Conservation (phyloP, 2,329 filamentous ascomycete species). For the Verticillium zaregamsianum region DNA sequence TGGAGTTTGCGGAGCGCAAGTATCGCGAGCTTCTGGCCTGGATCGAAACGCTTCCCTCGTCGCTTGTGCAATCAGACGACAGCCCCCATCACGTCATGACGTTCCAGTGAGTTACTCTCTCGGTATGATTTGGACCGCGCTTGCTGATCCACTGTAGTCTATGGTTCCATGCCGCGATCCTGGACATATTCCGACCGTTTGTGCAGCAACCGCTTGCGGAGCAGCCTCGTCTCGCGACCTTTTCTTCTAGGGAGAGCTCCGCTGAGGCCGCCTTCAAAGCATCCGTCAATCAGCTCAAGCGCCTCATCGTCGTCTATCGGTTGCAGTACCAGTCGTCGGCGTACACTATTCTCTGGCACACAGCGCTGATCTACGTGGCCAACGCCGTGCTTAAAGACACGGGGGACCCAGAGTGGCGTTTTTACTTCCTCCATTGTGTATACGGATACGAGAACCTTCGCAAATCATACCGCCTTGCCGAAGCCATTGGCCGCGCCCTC, state of each 20-base stretch:
- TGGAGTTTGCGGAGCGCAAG: constrained; percentile 28
- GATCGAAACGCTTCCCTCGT: constrained; percentile 24
- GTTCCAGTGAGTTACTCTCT: constrained; percentile 26
- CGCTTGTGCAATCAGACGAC: constrained; percentile 18
- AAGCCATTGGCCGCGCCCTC: constrained; percentile 26
- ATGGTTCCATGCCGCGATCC: constrained; percentile 33
- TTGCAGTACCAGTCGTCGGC: constrained; percentile 24
- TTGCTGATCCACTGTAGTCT: constrained; percentile 20
- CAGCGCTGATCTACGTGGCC: constrained; percentile 31
- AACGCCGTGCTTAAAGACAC: constrained; percentile 29
- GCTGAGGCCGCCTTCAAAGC: constrained; percentile 25
- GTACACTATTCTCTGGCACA: constrained; percentile 36
- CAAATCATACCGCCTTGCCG: constrained; percentile 29
- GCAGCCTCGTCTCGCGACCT: constrained; percentile 20
- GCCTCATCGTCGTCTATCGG: constrained; percentile 30
- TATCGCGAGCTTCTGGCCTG: constrained; percentile 34
- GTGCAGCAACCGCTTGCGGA: constrained; percentile 2
- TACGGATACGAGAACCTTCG: constrained; percentile 31
- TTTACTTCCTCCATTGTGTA: constrained; percentile 32
- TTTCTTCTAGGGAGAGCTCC: constrained; percentile 21
- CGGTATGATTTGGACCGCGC: not conserved
- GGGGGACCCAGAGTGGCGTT: constrained; percentile 23
- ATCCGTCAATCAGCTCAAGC: constrained; percentile 32
- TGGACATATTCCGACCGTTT: constrained; percentile 31
- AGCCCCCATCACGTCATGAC: constrained; percentile 28